Evolutionary conservation across 805 yeast species (phyloP), one percentile per base, ranked within the genome.

Genomic region (Hanseniaspora jakobsenii): DNA sequence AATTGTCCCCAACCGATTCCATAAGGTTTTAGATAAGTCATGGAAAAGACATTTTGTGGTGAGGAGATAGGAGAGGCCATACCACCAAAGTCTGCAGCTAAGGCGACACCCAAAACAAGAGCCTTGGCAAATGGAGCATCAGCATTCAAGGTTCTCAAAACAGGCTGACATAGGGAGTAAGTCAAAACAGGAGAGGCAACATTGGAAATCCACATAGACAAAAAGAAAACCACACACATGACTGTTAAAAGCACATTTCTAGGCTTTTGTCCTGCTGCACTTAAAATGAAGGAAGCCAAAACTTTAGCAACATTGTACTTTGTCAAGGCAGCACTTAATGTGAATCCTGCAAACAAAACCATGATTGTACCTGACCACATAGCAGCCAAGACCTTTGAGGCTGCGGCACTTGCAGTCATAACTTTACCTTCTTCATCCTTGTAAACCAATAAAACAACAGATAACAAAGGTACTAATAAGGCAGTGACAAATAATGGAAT

Each of bases 331-430:
- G 93, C 95, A 36, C 96, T 95, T 50, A 87, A 66, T 0, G 95
- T 79, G 62, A 87, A 87, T 4, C 97, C 97, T 47, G 95, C 96
- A 16, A 87, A 65, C 45, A 87, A 66, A 30, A 89, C 72, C 81
- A 86, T 76, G 53, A 89, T 84, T 6, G 89, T 87, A 1, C 95
- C 83, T 3, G 89, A 78, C 96, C 96, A 87, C 97, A 87, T 89
- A 31, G 81, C 66, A 4, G 80, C 62, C 46, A 91, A 75, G 44
- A 87, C 80, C 54, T 69, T 78, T 45, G 75, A 67, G 1, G 72
- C 66, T 1, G 96, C 87, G 1, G 67, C 77, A 0, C 75, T 65
- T 1, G 93, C 86, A 1, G 56, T 50, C 72, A 85, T 65, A 0
- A 75, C 70, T n/a, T 66, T 59, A 21, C 75, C 75, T 24, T 65